phyloP scores from a whole-genome alignment of 768 basidiomycete genomes.

The Ramaria rubella region DNA sequence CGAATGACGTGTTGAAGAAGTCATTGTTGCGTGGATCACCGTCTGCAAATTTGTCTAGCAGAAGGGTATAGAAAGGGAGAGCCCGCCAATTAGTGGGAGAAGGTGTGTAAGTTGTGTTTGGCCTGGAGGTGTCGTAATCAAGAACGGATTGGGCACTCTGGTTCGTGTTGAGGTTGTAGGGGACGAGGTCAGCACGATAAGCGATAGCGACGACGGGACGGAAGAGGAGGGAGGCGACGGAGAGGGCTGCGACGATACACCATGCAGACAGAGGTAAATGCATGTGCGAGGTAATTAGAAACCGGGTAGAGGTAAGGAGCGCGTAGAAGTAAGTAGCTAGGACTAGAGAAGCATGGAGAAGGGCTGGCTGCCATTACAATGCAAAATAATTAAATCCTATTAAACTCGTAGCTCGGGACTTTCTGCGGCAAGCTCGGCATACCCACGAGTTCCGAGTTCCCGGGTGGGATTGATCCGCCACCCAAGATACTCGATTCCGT shows the following conservation, averaged over 20 bases:
- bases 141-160: conserved; percentile 58
- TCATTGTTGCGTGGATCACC: conserved; percentile 91
- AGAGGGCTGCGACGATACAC: conserved; percentile 12
- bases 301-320: background rate
- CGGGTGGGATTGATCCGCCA: no score
- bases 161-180: conserved; percentile 78
- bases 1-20: conserved; percentile 72
- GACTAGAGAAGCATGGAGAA: background rate
- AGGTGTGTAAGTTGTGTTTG: conserved; percentile 61
- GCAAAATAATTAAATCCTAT: no score
- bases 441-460: no score
- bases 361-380: no score
- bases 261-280: background rate
- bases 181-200: conserved; percentile 55
- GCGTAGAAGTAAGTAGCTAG: background rate
- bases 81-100: conserved; percentile 85
- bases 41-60: conserved; percentile 91
- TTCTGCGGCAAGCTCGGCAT: no score
- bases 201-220: conserved; percentile 48
- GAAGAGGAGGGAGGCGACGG: conserved; percentile 33
- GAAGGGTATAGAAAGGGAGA: conserved; percentile 71
- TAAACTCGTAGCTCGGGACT: no score
- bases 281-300: background rate
- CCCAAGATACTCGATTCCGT: no score
- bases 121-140: conserved; percentile 56